These are phyloP conservation scores for Trypanosoma mega DNA, from an alignment of 208 protist species.

Conservation along the genomic window DNA sequence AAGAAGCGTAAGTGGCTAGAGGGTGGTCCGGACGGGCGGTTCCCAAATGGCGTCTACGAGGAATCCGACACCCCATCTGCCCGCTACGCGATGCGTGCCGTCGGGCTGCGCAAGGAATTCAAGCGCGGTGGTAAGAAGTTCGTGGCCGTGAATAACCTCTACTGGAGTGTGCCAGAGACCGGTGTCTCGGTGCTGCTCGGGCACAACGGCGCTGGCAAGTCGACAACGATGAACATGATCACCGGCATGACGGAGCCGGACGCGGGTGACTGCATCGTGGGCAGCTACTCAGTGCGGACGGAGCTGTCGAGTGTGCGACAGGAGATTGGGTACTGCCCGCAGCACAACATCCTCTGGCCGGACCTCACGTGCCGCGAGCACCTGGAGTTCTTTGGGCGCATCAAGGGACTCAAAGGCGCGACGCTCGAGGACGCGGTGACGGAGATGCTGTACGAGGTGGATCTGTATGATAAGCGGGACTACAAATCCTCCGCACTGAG, in stretches of 20 bases:
- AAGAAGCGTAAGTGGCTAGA: slow-evolving; percentile 1
- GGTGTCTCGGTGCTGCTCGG: slow-evolving; percentile 77
- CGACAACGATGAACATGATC: slow-evolving; percentile 53
- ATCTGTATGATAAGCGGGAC: slow-evolving; percentile 62
- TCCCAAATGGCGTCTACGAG: slow-evolving; percentile 24
- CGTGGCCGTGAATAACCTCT: slow-evolving; percentile 76
- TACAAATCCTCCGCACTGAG: slow-evolving; percentile 36
- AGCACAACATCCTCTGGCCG: slow-evolving; percentile 85
- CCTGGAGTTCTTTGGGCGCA: slow-evolving; percentile 62
- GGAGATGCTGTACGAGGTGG: slow-evolving; percentile 38
- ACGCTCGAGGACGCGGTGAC: slow-evolving; percentile 38
- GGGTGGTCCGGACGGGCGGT: not conserved
- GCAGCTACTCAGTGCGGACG: slow-evolving; percentile 35
- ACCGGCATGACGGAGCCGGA: slow-evolving; percentile 43
- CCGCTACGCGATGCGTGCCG: slow-evolving; percentile 30
- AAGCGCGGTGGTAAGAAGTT: slow-evolving; percentile 36
- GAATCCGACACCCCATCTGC: not conserved
- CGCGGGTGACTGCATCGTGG: slow-evolving; percentile 62
- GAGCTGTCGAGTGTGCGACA: slow-evolving; percentile 44
- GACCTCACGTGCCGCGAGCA: slow-evolving; percentile 74
- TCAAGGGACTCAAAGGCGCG: slow-evolving; percentile 79
- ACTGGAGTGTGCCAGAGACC: slow-evolving; percentile 53
- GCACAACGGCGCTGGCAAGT: slow-evolving; percentile 69
- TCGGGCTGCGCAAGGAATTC: slow-evolving; percentile 47
- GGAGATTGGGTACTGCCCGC: slow-evolving; percentile 84